Base-by-base conservation (phyloP, 495 filamentous ascomycete genomes). In the Penicillium egyptiacum region DNA sequence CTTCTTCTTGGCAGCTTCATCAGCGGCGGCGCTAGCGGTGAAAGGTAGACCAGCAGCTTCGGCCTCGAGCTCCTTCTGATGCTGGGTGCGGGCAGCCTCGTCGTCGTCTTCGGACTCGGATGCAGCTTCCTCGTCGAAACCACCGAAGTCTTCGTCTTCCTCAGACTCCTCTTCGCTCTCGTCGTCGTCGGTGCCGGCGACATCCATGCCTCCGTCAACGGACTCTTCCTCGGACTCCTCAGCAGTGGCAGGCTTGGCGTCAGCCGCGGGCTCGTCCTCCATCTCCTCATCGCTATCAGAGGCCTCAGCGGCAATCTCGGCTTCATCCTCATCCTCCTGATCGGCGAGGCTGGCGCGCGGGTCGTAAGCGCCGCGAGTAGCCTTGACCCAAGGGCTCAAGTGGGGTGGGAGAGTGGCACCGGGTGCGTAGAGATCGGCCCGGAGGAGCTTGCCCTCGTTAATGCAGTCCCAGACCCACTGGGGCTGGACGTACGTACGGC, bases 381-480 rank as follows among this genome's bases (percentile, higher is more conserved):
- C 77, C 80, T 96, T 93, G 43, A 98, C 92, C 84, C 95, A 98
- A 31, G 94, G 94, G 68, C 92, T 97, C 55, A 98, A 71, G 80
- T 98, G 94, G 5, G 94, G 92, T 16, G 94, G 94, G 31, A 98
- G 79, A 56, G 87, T 84, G 14, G 91, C 88, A 19, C 94, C 95
- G 4, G 95, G 92, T 3, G 85, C 90, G 60, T 98, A 98, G 2
- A 94, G 77, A 68, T 96, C 91, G 12, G 92, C 86, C 37, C 88
- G 81, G 59, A 97, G 87, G 37, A 98, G 75, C 70, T 90, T 89
- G 40, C 90, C 90, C 25, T 89, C 86, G 71, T 98, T 98, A 62
- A 97, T 75, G 66, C 88, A 90, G 60, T 98, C 94, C 94, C 94
- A 98, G 14, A 98, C 83, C 91, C 96, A 98, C 68, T 98, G 94